phyloP scores from a whole-genome alignment of 768 basidiomycete species.

The Lentinula sp. region DNA sequence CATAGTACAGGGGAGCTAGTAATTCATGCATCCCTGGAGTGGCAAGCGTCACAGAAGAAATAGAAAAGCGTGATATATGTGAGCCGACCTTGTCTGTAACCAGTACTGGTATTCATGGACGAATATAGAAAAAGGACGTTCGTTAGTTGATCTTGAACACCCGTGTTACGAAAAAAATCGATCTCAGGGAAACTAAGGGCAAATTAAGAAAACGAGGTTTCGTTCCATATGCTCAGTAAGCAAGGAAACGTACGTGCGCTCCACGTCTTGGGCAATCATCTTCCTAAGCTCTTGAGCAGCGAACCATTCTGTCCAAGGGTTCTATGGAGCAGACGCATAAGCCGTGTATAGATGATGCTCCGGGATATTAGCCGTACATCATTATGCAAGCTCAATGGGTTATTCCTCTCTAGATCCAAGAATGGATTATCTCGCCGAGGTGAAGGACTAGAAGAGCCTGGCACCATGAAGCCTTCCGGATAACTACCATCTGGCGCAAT shows the following conservation, averaged over 20 bases:
- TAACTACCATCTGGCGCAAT: slow-evolving; percentile 84
- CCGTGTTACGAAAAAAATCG: slow-evolving; percentile 73
- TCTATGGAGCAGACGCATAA: slow-evolving; percentile 36
- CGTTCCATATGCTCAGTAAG: slow-evolving; percentile 2
- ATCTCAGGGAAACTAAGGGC: slow-evolving; percentile 86
- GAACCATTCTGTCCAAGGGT: slow-evolving; percentile 97
- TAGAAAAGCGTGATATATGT: background rate
- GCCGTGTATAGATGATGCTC: background rate
- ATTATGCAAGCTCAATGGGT: slow-evolving; percentile 75
- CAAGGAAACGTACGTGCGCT: slow-evolving; percentile 72
- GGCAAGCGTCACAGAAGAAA: slow-evolving; percentile 2
- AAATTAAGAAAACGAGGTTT: background rate
- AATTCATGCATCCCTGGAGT: slow-evolving; percentile 90
- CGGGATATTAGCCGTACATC: slow-evolving; percentile 38
- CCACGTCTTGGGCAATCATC: slow-evolving; percentile 90
- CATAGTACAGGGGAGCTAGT: slow-evolving; percentile 81
- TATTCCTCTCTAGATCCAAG: slow-evolving; percentile 55
- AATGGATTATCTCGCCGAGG: slow-evolving; percentile 23
- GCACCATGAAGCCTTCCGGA: slow-evolving; percentile 57
- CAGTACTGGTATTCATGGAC: slow-evolving; percentile 70
- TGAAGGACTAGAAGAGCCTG: slow-evolving; percentile 32
- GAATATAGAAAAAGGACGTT: slow-evolving; percentile 87
- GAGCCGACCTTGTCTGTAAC: slow-evolving; percentile 74
- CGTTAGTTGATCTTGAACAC: slow-evolving; percentile 74
- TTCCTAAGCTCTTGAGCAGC: slow-evolving; percentile 81